phyloP scores from a whole-genome alignment of 441 rosid genomes.

The Gossypium aridum region DNA sequence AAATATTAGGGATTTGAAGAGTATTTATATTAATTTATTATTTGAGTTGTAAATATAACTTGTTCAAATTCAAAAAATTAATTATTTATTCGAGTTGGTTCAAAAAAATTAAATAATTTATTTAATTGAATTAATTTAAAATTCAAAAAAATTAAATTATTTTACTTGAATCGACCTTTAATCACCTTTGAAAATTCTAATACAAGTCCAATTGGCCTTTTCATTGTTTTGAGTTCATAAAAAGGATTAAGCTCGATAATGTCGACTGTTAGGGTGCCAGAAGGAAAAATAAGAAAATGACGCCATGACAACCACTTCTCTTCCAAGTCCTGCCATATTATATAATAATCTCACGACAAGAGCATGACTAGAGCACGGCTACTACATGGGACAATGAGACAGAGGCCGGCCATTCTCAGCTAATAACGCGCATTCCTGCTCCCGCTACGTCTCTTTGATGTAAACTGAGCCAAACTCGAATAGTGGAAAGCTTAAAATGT shows the following conservation, averaged over 20 bases:
- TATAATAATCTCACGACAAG: not conserved
- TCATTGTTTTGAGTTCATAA: not conserved
- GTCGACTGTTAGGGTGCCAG: not conserved
- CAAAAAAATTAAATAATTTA: too few species aligned
- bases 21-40: too few species aligned
- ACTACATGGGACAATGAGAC: not conserved
- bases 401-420: not conserved
- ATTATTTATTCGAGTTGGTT: too few species aligned
- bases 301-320: not conserved
- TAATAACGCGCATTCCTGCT: not conserved
- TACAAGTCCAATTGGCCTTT: not conserved
- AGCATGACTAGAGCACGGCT: not conserved
- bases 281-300: not conserved
- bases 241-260: not conserved
- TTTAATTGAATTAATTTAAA: too few species aligned
- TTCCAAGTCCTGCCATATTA: not conserved
- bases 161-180: too few species aligned
- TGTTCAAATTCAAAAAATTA: too few species aligned
- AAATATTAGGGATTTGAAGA: too few species aligned
- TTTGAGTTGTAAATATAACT: too few species aligned
- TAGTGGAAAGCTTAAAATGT: too few species aligned
- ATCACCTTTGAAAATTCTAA: not conserved
- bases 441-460: too few species aligned
- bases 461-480: too few species aligned
- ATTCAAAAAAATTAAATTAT: too few species aligned